A percentile compares a stretch with the other conserved stretches of the same genome.
These are phyloP conservation scores for Epichloe coenophiala DNA, from an alignment of 2,329 filamentous ascomycete genomes.

Conservation along the genomic window DNA sequence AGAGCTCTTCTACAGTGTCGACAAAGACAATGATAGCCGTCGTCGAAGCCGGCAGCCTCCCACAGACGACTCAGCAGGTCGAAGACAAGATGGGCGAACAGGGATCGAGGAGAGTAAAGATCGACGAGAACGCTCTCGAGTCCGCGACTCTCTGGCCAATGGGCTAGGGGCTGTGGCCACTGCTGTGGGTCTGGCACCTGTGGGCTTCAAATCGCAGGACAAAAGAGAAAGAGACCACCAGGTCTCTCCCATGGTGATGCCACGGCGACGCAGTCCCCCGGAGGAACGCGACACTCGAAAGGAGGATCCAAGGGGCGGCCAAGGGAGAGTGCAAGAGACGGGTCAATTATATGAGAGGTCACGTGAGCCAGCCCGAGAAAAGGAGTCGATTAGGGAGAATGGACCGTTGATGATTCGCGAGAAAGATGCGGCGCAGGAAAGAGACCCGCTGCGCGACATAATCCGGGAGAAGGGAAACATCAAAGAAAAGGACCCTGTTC, in stretches of 20 bases:
- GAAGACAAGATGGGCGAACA: conserved; percentile 16
- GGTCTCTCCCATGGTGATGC: conserved; percentile 14
- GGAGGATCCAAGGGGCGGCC: conserved; percentile 10
- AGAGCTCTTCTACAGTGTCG: conserved; percentile 14
- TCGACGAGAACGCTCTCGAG: conserved; percentile 27
- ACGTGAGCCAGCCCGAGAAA: neutral
- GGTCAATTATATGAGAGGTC: conserved; percentile 3
- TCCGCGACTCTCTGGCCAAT: conserved; percentile 33
- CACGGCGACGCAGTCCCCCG: conserved; percentile 19
- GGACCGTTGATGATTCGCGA: conserved; percentile 3
- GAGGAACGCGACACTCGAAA: conserved; percentile 15
- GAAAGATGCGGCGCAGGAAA: neutral
- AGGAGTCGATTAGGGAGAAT: neutral
- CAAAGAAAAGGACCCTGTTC: conserved; percentile 9
- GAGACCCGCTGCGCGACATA: neutral
- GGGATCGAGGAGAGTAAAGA: conserved; percentile 17
- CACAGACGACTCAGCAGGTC: conserved; percentile 16
- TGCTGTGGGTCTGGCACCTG: conserved; percentile 29
- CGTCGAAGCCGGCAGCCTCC: conserved; percentile 13
- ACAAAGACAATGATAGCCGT: conserved; percentile 17
- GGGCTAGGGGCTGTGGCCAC: conserved; percentile 36
- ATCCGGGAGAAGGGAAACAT: conserved; percentile 4
- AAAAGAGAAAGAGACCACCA: conserved; percentile 20
- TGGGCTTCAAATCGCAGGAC: conserved; percentile 22
- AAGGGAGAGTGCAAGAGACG: conserved; percentile 9